Base-by-base conservation (phyloP, 371 early-diverging fungal genomes). In the Mortierella sp. region DNA sequence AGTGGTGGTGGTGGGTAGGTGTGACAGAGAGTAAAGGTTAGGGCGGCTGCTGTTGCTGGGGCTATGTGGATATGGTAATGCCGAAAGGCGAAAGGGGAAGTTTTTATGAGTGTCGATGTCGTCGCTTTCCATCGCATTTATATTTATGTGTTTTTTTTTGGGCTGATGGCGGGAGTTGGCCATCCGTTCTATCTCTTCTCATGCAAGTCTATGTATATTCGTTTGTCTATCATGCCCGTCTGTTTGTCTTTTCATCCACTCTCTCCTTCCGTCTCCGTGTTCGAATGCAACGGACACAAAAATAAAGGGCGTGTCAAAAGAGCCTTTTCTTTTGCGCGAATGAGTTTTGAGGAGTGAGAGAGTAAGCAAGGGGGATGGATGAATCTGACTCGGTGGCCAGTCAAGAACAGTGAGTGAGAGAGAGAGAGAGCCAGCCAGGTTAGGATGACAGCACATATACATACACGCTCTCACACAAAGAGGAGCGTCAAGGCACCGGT, bases 281-380 rank as follows among this genome's bases (percentile, higher is more conserved):
- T 65, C 21, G 38, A 65, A 21, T 24, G 48, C 51, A 46, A 72
- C 48, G 51, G 48, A 32, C 29, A 35, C 48, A 27, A 51, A 46
- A 72, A 72, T 72, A 43, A 46, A 32, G 51, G 51, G 46, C 71
- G 48, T 32, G 35, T 32, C 60, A 51, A 72, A n/a, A 70, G 44
- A 70, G 43, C 44, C 1, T 43, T 24, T 35, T 48, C 2, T 46
- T 11, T 49, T 46, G 49, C 70, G 21, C 12, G 43, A 35, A 21
- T 35, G 32, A 11, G 6, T 18, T 32, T 8, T 24, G 16, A 60
- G 35, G 21, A 65, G 65, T 65, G 18, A 38, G 65, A 35, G 16
- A 38, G 65, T 32, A 65, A 38, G 56, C 56, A 65, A 38, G 65
- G 8, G 6, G 6, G 38, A 16, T 35, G 29, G 38, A 16, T 35